A percentile compares a stretch with the other conserved stretches of the same genome.
phyloP scores from a whole-genome alignment of 768 basidiomycete species.

The Leucocoprinus birnbaumii region DNA sequence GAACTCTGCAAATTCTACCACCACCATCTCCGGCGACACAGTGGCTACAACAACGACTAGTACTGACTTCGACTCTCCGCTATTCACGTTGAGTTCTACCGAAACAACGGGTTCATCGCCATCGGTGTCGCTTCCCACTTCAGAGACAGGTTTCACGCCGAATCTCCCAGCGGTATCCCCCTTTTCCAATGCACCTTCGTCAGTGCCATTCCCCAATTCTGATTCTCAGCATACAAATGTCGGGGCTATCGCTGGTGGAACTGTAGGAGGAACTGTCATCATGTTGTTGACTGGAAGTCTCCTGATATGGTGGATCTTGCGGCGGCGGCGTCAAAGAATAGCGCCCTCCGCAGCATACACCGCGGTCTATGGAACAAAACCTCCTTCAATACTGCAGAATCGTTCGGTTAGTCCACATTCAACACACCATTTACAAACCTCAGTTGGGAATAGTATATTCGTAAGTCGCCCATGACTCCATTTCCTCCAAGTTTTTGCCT shows the following conservation, averaged over 20 bases:
- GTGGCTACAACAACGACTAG: too few relatives aligned
- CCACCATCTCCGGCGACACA: too few relatives aligned
- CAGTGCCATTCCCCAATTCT: background rate
- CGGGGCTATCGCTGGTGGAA: conserved; percentile 47
- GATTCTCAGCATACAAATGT: conserved; percentile 16
- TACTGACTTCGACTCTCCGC: too few relatives aligned
- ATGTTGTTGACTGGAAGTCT: conserved; percentile 23
- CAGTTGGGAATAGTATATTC: background rate
- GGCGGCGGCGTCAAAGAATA: conserved; percentile 19
- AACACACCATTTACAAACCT: background rate
- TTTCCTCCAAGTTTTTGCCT: too few relatives aligned
- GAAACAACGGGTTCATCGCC: too few relatives aligned
- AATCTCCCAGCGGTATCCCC: background rate
- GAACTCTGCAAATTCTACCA: too few relatives aligned
- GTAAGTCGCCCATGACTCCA: conserved; percentile 7
- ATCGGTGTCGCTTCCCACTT: too few relatives aligned
- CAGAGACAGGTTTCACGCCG: too few relatives aligned
- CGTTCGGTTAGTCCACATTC: background rate
- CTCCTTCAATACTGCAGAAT: background rate
- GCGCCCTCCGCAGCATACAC: conserved; percentile 23
- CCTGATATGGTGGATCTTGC: conserved; percentile 17
- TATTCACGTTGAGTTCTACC: too few relatives aligned
- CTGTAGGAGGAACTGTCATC: conserved; percentile 37
- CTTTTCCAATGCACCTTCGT: background rate
- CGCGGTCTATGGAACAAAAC: conserved; percentile 14